Percentiles rank a stretch among this genome's conserved stretches.
These are phyloP conservation scores for Tillandsia fasciculata DNA, from an alignment of 176 grass and related monocot species.

Conservation along the genomic window DNA sequence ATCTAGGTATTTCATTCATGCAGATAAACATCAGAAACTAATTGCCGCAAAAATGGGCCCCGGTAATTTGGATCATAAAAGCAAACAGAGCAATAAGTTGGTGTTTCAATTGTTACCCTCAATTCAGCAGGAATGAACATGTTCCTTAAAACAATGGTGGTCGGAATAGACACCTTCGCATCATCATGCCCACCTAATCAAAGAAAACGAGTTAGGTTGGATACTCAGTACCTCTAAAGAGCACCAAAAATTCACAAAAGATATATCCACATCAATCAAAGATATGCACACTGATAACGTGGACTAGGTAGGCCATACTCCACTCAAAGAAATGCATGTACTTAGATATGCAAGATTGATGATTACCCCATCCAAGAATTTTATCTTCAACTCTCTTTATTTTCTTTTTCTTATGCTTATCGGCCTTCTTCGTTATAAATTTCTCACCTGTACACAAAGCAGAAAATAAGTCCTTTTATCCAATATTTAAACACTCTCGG, in stretches of 20 bases:
- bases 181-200: slow-evolving; percentile 89
- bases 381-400: slow-evolving; percentile 75
- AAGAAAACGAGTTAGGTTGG: slow-evolving; percentile 3
- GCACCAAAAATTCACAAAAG: slow-evolving; percentile 4
- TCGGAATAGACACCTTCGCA: slow-evolving; percentile 65
- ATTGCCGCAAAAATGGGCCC: not conserved
- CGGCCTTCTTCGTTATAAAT: slow-evolving; percentile 68
- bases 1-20: not conserved
- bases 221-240: too few species aligned
- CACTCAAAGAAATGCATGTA: slow-evolving; percentile 12
- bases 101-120: slow-evolving; percentile 48
- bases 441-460: slow-evolving; percentile 49
- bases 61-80: too few species aligned
- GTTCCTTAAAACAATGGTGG: slow-evolving; percentile 59
- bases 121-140: slow-evolving; percentile 87
- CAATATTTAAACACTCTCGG: not conserved
- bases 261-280: not conserved
- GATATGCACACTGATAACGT: too few species aligned
- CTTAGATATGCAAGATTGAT: slow-evolving; percentile 3
- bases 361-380: slow-evolving; percentile 95
- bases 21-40: not conserved
- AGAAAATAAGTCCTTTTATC: not conserved
- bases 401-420: slow-evolving; percentile 95
- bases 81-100: not conserved
- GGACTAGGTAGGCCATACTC: not conserved